Evolutionary conservation across 192 early-diverging fungal genomes (phyloP).

Genomic region (Pilobolus umbonatus): DNA sequence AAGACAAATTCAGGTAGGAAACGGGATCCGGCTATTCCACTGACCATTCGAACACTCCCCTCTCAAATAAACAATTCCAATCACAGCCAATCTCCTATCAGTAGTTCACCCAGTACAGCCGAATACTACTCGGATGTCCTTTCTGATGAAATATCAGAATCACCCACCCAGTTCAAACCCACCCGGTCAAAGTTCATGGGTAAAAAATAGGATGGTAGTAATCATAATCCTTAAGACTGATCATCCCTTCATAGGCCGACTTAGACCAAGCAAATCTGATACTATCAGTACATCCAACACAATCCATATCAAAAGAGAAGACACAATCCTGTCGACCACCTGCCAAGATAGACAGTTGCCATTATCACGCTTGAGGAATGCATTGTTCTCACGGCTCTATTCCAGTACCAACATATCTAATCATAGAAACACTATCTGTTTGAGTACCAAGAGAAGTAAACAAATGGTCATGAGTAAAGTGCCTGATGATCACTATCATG

Average conservation of each 20-base stretch:
- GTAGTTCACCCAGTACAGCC: neutral
- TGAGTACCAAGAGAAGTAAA: neutral
- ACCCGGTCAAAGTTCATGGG: neutral
- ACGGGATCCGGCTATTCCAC: no score
- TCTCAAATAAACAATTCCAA: constrained; percentile 1
- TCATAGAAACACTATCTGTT: neutral
- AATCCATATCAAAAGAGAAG: neutral
- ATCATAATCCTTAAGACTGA: no score
- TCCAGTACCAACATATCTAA: neutral
- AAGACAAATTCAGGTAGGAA: no score
- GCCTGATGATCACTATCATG: no score
- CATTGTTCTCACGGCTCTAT: constrained; percentile 5
- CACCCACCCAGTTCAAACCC: neutral
- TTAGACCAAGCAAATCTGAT: constrained; percentile 8
- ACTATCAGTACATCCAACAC: neutral
- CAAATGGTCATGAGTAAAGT: neutral
- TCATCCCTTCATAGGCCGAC: neutral
- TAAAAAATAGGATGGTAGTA: neutral
- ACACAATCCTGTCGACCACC: neutral
- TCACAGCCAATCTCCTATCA: neutral
- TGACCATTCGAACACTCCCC: neutral
- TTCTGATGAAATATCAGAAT: neutral
- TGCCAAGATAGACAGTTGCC: neutral
- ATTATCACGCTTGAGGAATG: neutral
- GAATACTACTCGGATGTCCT: neutral